A percentile compares a stretch with the other conserved stretches of the same genome.
phyloP scores from a whole-genome alignment of 2,329 filamentous ascomycete genomes.

The Calonectria montana region DNA sequence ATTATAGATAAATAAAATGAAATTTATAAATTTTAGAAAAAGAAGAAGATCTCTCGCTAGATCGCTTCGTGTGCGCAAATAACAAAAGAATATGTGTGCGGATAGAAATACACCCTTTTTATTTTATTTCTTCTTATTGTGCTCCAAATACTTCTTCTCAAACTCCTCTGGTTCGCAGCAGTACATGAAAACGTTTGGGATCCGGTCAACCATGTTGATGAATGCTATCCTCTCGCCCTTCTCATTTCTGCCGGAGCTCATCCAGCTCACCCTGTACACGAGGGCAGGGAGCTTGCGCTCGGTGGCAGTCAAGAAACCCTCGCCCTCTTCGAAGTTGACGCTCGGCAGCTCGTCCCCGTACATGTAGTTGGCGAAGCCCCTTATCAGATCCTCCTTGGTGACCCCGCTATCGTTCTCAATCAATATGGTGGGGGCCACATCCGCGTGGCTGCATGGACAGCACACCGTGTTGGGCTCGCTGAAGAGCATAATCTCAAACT shows the following conservation, averaged over 20 bases:
- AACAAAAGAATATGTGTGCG: too few relatives aligned
- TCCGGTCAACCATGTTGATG: neutral
- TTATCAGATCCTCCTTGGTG: constrained; percentile 1
- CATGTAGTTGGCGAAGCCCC: neutral
- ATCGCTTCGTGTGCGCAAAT: too few relatives aligned
- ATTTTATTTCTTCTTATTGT: neutral
- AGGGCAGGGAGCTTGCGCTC: neutral
- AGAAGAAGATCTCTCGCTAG: too few relatives aligned
- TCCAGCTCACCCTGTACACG: neutral
- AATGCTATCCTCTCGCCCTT: neutral
- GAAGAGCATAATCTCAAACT: constrained; percentile 9
- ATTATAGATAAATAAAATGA: too few relatives aligned
- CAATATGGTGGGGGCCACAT: neutral
- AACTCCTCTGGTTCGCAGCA: neutral
- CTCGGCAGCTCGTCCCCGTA: neutral
- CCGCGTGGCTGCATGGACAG: constrained; percentile 3
- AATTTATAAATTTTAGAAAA: too few relatives aligned
- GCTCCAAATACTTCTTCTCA: neutral
- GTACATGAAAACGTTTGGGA: neutral
- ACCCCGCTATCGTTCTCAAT: constrained; percentile 3
- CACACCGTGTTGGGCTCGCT: neutral
- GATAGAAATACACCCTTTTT: too few relatives aligned
- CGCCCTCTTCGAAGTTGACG: neutral
- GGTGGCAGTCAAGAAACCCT: neutral
- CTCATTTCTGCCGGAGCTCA: constrained; percentile 1